A percentile compares a stretch with the other conserved stretches of the same genome.
These are phyloP conservation scores for Dipteronia dyeriana DNA, from an alignment of 345 rosid genomes.

Conservation along the genomic window DNA sequence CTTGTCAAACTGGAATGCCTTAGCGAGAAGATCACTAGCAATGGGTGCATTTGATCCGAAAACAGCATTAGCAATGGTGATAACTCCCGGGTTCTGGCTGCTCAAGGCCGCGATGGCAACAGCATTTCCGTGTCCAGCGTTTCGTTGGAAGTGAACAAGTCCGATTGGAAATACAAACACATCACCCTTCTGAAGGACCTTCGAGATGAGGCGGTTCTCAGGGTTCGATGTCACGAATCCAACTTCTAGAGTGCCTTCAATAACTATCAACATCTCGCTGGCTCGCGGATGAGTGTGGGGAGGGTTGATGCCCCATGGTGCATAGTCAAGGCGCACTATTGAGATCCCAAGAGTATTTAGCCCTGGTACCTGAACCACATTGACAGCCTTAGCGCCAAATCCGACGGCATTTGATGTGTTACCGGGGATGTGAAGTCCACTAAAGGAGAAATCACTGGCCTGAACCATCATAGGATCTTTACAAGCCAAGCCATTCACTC, in stretches of 20 bases:
- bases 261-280: slow-evolving; percentile 10
- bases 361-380: neutral
- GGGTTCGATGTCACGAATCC: slow-evolving; percentile 15
- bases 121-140: neutral
- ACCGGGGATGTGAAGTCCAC: slow-evolving; percentile 22
- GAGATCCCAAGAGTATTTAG: slow-evolving; percentile 16
- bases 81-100: slow-evolving; percentile 19
- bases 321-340: neutral
- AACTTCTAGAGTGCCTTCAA: slow-evolving; percentile 10
- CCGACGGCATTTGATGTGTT: slow-evolving; percentile 13
- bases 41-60: slow-evolving; percentile 20
- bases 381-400: slow-evolving; percentile 12
- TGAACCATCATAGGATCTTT: slow-evolving; percentile 10
- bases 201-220: neutral
- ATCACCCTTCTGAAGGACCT: slow-evolving; percentile 8
- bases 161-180: slow-evolving; percentile 17
- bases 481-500: slow-evolving; percentile 17
- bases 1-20: slow-evolving; percentile 22
- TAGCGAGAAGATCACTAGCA: slow-evolving; percentile 13
- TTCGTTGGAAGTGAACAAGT: slow-evolving; percentile 17
- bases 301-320: slow-evolving; percentile 9
- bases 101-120: slow-evolving; percentile 12
- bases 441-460: slow-evolving; percentile 20
- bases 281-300: slow-evolving; percentile 19
- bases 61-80: slow-evolving; percentile 20